phyloP scores from a whole-genome alignment of 495 filamentous ascomycete species.

The Entonaema liquescens region DNA sequence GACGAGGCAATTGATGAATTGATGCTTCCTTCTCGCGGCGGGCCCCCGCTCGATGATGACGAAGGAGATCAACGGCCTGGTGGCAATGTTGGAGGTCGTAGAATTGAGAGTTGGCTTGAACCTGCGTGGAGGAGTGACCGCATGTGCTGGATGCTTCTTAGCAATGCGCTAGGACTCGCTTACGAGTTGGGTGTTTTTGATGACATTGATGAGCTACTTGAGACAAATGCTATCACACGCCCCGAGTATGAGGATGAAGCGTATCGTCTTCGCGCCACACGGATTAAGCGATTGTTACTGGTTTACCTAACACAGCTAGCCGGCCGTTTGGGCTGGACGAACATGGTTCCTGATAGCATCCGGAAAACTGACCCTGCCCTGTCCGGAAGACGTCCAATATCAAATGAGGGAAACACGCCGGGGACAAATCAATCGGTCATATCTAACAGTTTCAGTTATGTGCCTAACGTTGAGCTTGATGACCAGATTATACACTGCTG shows the following conservation, averaged over 20 bases:
- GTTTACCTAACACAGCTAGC: constrained; percentile 92
- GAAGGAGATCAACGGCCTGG: constrained; percentile 54
- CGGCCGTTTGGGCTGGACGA: constrained; percentile 91
- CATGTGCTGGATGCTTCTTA: constrained; percentile 98
- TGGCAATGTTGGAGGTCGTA: constrained; percentile 68
- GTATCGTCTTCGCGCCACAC: constrained; percentile 79
- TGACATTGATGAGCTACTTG: constrained; percentile 70
- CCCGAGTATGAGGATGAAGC: constrained; percentile 72
- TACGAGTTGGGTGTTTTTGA: constrained; percentile 97
- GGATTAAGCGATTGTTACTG: constrained; percentile 83
- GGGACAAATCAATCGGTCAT: constrained; percentile 61
- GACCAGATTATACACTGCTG: constrained; percentile 89
- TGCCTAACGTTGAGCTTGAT: constrained; percentile 67
- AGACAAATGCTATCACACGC: constrained; percentile 61
- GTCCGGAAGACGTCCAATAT: constrained; percentile 54
- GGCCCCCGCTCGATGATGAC: constrained; percentile 57
- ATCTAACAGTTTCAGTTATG: constrained; percentile 64
- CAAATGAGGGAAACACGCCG: constrained; percentile 62
- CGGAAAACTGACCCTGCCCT: constrained; percentile 58
- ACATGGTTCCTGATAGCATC: constrained; percentile 81
- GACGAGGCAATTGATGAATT: constrained; percentile 74
- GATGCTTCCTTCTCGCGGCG: constrained; percentile 59
- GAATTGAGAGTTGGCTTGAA: constrained; percentile 94
- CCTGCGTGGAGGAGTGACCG: constrained; percentile 95
- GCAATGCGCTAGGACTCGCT: constrained; percentile 85